Conservation (phyloP, 2,329 filamentous ascomycete species). For the Ciborinia camelliae region DNA sequence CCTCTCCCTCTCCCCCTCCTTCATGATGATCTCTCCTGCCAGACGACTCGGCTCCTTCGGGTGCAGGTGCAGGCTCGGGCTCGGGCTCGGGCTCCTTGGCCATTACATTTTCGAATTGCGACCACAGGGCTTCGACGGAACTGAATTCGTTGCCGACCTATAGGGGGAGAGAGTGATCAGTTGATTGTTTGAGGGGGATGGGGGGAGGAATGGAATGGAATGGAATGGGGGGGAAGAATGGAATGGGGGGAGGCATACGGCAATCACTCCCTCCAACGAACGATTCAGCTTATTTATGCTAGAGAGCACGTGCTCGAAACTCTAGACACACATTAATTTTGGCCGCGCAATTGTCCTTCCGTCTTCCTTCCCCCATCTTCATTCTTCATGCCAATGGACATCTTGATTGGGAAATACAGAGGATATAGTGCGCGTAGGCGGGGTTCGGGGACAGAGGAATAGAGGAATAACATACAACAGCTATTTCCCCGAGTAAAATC, state of each 20-base stretch:
- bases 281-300: slow-evolving; percentile 96
- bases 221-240: too few species aligned
- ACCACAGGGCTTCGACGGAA: slow-evolving; percentile 96
- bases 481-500: slow-evolving; percentile 68
- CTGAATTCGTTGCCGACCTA: slow-evolving; percentile 94
- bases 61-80: slow-evolving; percentile 23
- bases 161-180: neutral
- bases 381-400: too few species aligned
- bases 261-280: slow-evolving; percentile 84
- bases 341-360: too few species aligned
- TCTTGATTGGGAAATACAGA: too few species aligned
- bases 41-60: neutral
- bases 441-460: neutral
- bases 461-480: slow-evolving; percentile 50
- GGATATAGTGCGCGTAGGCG: too few species aligned
- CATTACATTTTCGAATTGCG: slow-evolving; percentile 96
- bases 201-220: neutral
- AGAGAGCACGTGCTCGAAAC: slow-evolving; percentile 85
- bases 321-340: too few species aligned
- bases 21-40: too few species aligned
- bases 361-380: too few species aligned
- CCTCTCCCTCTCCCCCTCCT: neutral
- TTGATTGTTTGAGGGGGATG: neutral
- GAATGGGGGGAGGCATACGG: slow-evolving; percentile 48
- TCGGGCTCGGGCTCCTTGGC: slow-evolving; percentile 55